Base-by-base conservation (phyloP, 2,329 filamentous ascomycete species). In the Fusarium avenaceum region DNA sequence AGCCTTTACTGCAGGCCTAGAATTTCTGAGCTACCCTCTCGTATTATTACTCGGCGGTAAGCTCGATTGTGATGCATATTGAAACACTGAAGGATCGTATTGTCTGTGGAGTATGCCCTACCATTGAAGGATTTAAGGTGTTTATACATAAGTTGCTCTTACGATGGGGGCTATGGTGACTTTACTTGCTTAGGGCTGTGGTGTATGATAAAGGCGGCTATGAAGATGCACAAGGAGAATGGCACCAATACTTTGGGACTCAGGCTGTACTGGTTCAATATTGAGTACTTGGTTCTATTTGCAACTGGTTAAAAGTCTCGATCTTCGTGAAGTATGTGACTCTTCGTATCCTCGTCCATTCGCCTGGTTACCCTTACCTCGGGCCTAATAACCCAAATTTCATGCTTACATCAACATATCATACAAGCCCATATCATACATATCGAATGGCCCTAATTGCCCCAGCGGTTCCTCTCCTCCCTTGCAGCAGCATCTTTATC, bases 381-480 rank as follows among this genome's bases (percentile, higher is more conserved):
- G 22, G 45, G 35, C 54, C 24, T 30, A 50, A 39, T 43, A 30
- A 60, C 22, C 20, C 24, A 22, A 17, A n/a, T 17, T 14, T 20
- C 46, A 50, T 30, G 30, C 60, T 52, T 32, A 14, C 32, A 57
- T 33, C 43, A 20, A 44, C 26, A 26, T 69, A 66, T 67, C 42
- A 40, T 63, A 69, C 65, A 63, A 17, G 33, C 28, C 24, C 43
- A 48, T 57, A 72, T 67, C 55, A 43, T 65, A 70, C 56, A 62
- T 13, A 39, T 28, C 19, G 54, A n/a, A 57, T 40, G 30, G 24
- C 26, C 28, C 13, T 55, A 55, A 15, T 52, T 60, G 9, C 77
- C 83, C 86, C 86, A 89, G 32, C 85, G 78, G 45, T 87, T 85
- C 56, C 85, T 80, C 49, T 83, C 80, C 60, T 74, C 72, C 57